Evolutionary conservation across 148 eudicot species (phyloP), one percentile per base, ranked within the genome.

Genomic region (Bassia scoparia): DNA sequence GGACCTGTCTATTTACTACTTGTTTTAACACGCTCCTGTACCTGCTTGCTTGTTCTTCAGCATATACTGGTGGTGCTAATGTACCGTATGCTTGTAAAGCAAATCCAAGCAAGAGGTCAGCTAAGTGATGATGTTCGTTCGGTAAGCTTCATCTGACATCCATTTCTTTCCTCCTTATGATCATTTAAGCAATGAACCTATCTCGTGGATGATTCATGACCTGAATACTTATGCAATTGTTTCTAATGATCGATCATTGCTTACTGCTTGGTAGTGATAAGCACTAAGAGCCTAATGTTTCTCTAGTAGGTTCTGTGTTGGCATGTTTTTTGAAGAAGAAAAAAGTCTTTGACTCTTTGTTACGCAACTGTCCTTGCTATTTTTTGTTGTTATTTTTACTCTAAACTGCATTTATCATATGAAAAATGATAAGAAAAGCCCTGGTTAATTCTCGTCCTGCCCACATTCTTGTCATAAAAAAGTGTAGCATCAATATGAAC

Each of bases 41-140:
- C 79, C n/a, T 81, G 84, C 74, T 78, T 94, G 80, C 97, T 94
- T 52, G 91, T 94, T 70, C 91, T 94, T 76, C 90, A 94, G n/a
- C 80, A 83, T 94, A 56, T 94, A 94, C 77, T 94, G 98, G 98
- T 89, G 97, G 91, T 89, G 80, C 78, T 94, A 67, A 94, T 94
- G 82, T 91, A 83, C 54, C 89, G 97, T 67, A 91, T 94, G 98
- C 93, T 94, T 43, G 96, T 86, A 67, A 89, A 83, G 83, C 98
- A 94, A 89, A 84, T 94, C 81, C 84, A 94, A 89, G 84, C 85
- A 35, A 85, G 89, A 83, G 98, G 98, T 77, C 84, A 82, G 76
- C 70, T 94, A 68, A 89, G 96, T 80, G 98, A 94, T 48, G 98
- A 94, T 77, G 93, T 94, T 81, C 90, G 98, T 69, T 94, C 98